Evolutionary conservation across 2,329 filamentous ascomycete species (phyloP), one percentile per base, ranked within the genome.

Genomic region (Harringtonia lauricola): DNA sequence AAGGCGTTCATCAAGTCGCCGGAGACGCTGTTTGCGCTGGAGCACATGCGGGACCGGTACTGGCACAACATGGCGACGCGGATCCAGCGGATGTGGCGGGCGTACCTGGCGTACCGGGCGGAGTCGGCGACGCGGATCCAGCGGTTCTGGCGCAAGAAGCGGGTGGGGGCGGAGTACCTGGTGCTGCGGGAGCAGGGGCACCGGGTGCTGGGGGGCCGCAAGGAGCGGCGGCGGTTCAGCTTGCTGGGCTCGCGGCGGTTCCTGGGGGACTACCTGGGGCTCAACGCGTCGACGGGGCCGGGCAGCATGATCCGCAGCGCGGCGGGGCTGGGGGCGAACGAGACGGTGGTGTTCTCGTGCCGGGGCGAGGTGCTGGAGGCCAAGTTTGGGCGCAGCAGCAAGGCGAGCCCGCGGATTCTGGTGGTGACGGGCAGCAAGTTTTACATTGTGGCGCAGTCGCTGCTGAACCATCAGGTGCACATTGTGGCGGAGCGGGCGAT

Each of bases 21-120:
- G 1, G 92, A 98, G 64, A 98, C 92, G 0, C 68, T 98, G 2
- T 98, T 98, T 58, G 92, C 92, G 3, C 70, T 98, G 12, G 92
- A 98, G 63, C 89, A 94, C 46, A 96, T 98, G 90, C 79, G 92
- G 58, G 92, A 98, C 60, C 76, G 86, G 45, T 98, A 96, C 64
- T 96, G 90, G 90, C 90, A 96, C 64, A 98, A 96, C 65, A 96
- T 98, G 92, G 92, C 92, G 4, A 94, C 90, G 47, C 80, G 92
- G 47, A 96, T 98, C 47, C 92, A 98, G 66, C 79, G 92, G 53
- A 92, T 94, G 58, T 98, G 92, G 92, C 79, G 92, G 55, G 94
- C 94, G 42, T 96, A 95, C 58, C 74, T 96, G 34, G 81, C 90
- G 6, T 96, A 96, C 63, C 79, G 92, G 36, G 83, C 80, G 22